A percentile compares a stretch with the other conserved stretches of the same genome.
phyloP scores from a whole-genome alignment of 202 grass and related monocot genomes.

The Tripidium arundinaceum region DNA sequence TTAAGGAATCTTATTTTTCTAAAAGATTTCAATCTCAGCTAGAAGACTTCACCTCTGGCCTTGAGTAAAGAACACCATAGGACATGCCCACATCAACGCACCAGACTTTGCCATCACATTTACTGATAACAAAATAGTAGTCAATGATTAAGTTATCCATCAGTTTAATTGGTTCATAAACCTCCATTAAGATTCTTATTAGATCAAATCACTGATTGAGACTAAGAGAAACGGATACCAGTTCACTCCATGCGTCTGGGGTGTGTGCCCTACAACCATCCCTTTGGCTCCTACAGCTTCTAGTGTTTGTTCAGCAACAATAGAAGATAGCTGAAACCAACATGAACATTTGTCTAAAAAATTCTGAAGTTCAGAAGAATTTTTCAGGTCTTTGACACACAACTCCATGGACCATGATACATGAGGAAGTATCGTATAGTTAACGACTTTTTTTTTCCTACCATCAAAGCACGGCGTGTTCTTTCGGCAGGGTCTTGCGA shows the following conservation, averaged over 20 bases:
- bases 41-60: constrained; percentile 64
- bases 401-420: background rate
- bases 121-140: constrained; percentile 52
- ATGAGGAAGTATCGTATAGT: background rate
- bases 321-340: constrained; percentile 70
- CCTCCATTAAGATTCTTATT: background rate
- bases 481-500: constrained; percentile 55
- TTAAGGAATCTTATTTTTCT: background rate
- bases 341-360: constrained; percentile 17
- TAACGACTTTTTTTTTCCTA: constrained; percentile 23
- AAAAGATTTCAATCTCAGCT: background rate
- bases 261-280: constrained; percentile 95
- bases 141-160: background rate
- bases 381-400: background rate
- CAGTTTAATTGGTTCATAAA: background rate
- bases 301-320: constrained; percentile 68
- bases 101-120: constrained; percentile 86
- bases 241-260: constrained; percentile 70
- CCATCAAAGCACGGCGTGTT: constrained; percentile 43
- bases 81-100: constrained; percentile 98
- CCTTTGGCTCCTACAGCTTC: constrained; percentile 74
- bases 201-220: background rate
- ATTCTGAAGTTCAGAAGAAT: background rate
- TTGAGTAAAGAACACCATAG: constrained; percentile 77
- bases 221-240: constrained; percentile 46